Evolutionary conservation across 805 yeast genomes (phyloP).

Genomic region (Cyberlindnera saturnus): DNA sequence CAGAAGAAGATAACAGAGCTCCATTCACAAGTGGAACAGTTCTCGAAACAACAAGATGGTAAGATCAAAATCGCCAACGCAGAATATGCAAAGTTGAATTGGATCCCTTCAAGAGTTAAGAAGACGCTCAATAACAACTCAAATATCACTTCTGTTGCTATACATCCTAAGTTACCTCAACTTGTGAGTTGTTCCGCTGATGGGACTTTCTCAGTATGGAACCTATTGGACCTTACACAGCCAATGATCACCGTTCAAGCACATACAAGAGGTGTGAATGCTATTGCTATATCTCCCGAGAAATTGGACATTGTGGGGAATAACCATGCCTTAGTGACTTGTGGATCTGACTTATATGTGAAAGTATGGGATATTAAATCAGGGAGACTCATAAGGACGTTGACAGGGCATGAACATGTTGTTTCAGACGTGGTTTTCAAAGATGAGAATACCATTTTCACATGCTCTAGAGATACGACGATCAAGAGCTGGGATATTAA

Average conservation of each 20-base stretch:
- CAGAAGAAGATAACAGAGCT: slow-evolving; percentile 69
- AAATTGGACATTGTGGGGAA: slow-evolving; percentile 20
- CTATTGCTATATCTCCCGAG: slow-evolving; percentile 49
- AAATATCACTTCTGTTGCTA: slow-evolving; percentile 53
- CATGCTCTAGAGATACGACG: slow-evolving; percentile 58
- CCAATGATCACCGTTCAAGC: slow-evolving; percentile 64
- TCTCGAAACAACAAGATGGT: slow-evolving; percentile 33
- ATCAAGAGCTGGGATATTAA: slow-evolving; percentile 61
- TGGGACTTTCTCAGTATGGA: slow-evolving; percentile 73
- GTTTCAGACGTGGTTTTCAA: slow-evolving; percentile 60
- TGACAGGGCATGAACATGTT: slow-evolving; percentile 85
- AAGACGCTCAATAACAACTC: slow-evolving; percentile 30
- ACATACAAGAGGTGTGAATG: slow-evolving; percentile 66
- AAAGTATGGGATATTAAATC: slow-evolving; percentile 65
- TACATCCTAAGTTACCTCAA: slow-evolving; percentile 72
- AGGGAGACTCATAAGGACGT: slow-evolving; percentile 50
- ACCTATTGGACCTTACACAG: slow-evolving; percentile 47
- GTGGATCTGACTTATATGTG: slow-evolving; percentile 47
- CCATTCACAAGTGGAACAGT: slow-evolving; percentile 49
- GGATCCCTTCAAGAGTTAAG: slow-evolving; percentile 22
- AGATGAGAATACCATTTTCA: slow-evolving; percentile 40
- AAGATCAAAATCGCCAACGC: slow-evolving; percentile 18
- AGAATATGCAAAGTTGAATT: slow-evolving; percentile 15
- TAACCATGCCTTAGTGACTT: slow-evolving; percentile 35
- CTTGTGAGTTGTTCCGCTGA: slow-evolving; percentile 58